Base-by-base conservation (phyloP, 129 eudicot genomes). In the Smallanthus sonchifolius region DNA sequence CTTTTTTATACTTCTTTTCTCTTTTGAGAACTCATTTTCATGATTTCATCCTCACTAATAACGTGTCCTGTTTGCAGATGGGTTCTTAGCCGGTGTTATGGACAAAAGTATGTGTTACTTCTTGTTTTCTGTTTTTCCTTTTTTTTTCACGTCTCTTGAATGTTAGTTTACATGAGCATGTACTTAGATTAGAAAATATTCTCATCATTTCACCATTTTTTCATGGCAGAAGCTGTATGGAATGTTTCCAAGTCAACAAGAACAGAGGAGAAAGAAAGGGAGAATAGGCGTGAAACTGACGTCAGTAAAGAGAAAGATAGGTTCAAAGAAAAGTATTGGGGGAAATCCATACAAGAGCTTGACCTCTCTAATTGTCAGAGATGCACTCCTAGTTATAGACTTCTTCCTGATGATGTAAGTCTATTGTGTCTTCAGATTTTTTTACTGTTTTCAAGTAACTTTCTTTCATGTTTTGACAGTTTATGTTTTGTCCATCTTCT, bases 341-440 rank as follows among this genome's bases (percentile, higher is more conserved):
- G 91, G 14, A 95, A 91, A 74, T 91, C 99, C 49, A 95, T 95
- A 51, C 94, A 95, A 72, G 99, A 95, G 61, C 96, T 95, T 72
- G 99, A 95, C 78, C 97, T 95, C 62, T 81, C 96, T 49, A 81
- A 89, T 49, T 91, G 99, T 79, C 83, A 91, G 73, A 82, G 97
- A 5, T 95, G 99, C 84, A 84, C 97, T 65, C 99, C 99, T 45
- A 95, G 99, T 76, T 95, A 95, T 57, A 92, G 99, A 79, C 99
- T 91, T 79, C 92, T 95, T 80, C 99, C 99, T 42, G 90, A 87
- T 28, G 99, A 95, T 87, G 99, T 88, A 83, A 45, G 81, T 67
- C 68, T 63, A 28, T 57, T 57, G n/a, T 70, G 7, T 28, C 54
- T 51, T 70, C 16, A 52, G 67, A 65, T 57, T 73, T 67, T 54